Evolutionary conservation across 345 rosid species (phyloP).

Genomic region (Nasturtium officinale): DNA sequence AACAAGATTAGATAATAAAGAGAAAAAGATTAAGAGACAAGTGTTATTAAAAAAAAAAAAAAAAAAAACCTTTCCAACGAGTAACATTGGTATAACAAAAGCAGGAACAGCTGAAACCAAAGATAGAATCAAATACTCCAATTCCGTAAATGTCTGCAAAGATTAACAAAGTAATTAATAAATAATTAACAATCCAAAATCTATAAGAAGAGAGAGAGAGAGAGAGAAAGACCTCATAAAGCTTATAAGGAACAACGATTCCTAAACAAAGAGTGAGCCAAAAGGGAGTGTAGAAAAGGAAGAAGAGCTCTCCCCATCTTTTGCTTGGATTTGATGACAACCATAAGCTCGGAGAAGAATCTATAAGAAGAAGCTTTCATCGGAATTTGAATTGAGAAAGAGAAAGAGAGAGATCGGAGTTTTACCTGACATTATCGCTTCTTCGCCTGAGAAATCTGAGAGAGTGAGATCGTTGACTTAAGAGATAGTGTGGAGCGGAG

Average conservation of each 20-base stretch:
- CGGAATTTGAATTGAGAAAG: background rate
- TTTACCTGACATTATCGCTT: background rate
- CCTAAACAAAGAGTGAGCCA: constrained; percentile 94
- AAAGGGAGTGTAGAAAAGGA: constrained; percentile 87
- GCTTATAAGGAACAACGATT: constrained; percentile 82
- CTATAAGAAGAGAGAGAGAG: constrained; percentile 9
- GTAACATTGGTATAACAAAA: constrained; percentile 62
- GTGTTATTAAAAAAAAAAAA: constrained; percentile 11
- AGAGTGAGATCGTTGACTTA: background rate
- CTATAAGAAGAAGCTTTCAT: background rate
- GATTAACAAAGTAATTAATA: constrained; percentile 7
- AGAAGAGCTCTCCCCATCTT: constrained; percentile 97
- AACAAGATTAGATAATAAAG: background rate
- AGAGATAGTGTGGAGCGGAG: background rate
- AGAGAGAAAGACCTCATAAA: constrained; percentile 67
- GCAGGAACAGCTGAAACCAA: constrained; percentile 87
- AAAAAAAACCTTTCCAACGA: constrained; percentile 70
- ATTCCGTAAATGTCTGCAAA: constrained; percentile 74
- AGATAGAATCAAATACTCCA: constrained; percentile 84
- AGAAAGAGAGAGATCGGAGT: background rate
- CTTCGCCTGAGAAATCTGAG: background rate
- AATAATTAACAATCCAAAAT: too few species aligned
- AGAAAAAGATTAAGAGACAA: background rate
- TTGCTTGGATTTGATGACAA: constrained; percentile 79
- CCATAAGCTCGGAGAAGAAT: constrained; percentile 57